Evolutionary conservation across 306 rosid species (phyloP).

Genomic region (Begonia loranthoides): DNA sequence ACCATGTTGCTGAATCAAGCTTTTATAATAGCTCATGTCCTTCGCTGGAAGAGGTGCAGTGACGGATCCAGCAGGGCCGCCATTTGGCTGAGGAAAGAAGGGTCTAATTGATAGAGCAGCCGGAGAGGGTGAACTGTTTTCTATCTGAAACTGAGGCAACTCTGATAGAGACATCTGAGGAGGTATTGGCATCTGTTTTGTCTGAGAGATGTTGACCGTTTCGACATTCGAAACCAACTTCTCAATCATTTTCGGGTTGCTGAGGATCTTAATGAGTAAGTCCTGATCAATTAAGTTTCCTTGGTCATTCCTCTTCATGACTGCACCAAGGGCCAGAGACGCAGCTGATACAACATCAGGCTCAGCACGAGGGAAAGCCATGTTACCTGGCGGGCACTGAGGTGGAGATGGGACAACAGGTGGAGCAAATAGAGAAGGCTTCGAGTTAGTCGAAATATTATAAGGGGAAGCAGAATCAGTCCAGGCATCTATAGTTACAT

Average conservation of each 20-base stretch:
- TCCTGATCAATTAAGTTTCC: slow-evolving; percentile 61
- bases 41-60: slow-evolving; percentile 22
- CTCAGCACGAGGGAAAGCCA: slow-evolving; percentile 10
- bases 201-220: slow-evolving; percentile 16
- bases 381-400: slow-evolving; percentile 12
- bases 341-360: slow-evolving; percentile 53
- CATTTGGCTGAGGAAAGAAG: slow-evolving; percentile 26
- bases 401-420: slow-evolving; percentile 20
- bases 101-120: slow-evolving; percentile 21
- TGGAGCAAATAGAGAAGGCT: slow-evolving; percentile 14
- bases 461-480: slow-evolving; percentile 16
- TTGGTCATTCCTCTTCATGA: slow-evolving; percentile 47
- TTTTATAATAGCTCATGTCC: slow-evolving; percentile 73
- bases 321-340: slow-evolving; percentile 43
- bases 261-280: slow-evolving; percentile 55
- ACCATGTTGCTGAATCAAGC: slow-evolving; percentile 91
- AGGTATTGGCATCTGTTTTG: slow-evolving; percentile 25
- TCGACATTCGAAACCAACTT: slow-evolving; percentile 54
- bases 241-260: slow-evolving; percentile 67
- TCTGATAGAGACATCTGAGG: slow-evolving; percentile 27
- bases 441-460: slow-evolving; percentile 16
- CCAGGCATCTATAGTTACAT: slow-evolving; percentile 23
- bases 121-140: slow-evolving; percentile 16
- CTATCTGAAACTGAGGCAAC: slow-evolving; percentile 23
- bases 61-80: slow-evolving; percentile 18